These are phyloP conservation scores for Echeveria elegans DNA, from an alignment of 164 flowering plant genomes.

Conservation along the genomic window DNA sequence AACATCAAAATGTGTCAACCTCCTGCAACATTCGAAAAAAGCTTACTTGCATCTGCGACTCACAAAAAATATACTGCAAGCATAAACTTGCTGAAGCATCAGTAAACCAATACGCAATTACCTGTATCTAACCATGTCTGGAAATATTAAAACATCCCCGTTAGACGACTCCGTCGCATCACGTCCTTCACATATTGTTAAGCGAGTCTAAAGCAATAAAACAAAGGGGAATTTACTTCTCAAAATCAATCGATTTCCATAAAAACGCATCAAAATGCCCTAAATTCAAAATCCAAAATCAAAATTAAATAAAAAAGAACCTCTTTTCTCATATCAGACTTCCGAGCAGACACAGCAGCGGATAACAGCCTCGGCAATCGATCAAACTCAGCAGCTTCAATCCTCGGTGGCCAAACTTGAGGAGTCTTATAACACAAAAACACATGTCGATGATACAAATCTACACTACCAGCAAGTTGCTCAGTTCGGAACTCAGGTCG, in stretches of 20 bases:
- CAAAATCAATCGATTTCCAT: neutral
- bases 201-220: slow-evolving; percentile 45
- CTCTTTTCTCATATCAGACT: slow-evolving; percentile 56
- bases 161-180: slow-evolving; percentile 96
- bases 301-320: slow-evolving; percentile 16
- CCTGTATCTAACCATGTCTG: slow-evolving; percentile 99
- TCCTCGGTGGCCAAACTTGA: slow-evolving; percentile 73
- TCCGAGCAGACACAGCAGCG: slow-evolving; percentile 64
- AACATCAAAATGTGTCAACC: slow-evolving; percentile 91
- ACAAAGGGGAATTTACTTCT: neutral
- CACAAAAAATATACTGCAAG: neutral
- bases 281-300: neutral
- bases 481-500: neutral
- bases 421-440: slow-evolving; percentile 89
- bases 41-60: slow-evolving; percentile 5
- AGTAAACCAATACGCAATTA: slow-evolving; percentile 15
- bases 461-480: slow-evolving; percentile 59
- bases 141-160: slow-evolving; percentile 92
- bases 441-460: slow-evolving; percentile 65
- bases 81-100: neutral
- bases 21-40: slow-evolving; percentile 43
- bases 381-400: slow-evolving; percentile 92
- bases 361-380: slow-evolving; percentile 82
- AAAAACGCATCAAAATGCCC: neutral
- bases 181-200: slow-evolving; percentile 95